Evolutionary conservation across 2,329 filamentous ascomycete species (phyloP).

Genomic region (Botrytis tulipae): DNA sequence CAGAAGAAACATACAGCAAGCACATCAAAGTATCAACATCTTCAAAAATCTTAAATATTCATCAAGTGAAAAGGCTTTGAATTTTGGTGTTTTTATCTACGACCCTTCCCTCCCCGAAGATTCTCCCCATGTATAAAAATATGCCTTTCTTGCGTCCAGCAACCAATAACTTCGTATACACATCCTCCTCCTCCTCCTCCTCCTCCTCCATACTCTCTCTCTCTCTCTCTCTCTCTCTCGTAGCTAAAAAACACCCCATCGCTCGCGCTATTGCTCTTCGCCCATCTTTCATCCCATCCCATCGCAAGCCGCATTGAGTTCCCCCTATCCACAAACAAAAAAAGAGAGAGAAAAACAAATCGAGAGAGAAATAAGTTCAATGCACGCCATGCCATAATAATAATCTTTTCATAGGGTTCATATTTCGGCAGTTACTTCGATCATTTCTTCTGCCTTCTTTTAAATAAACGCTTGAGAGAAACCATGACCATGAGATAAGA

Average conservation of each 20-base stretch:
- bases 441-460: conserved; percentile 22
- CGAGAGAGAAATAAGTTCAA: background rate
- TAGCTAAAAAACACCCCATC: background rate
- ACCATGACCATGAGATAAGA: too few species aligned
- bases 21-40: background rate
- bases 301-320: background rate
- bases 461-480: background rate
- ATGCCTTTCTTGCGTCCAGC: background rate
- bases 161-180: conserved; percentile 22
- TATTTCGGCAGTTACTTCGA: conserved; percentile 14
- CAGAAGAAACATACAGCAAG: background rate
- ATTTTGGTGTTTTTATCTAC: conserved; percentile 24
- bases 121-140: conserved; percentile 23
- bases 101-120: conserved; percentile 4
- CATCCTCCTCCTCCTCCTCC: conserved; percentile 19
- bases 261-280: background rate
- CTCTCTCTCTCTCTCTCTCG: background rate
- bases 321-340: background rate
- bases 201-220: background rate
- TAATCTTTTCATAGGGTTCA: conserved; percentile 7
- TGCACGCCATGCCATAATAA: background rate
- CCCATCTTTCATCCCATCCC: background rate
- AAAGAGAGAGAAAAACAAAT: background rate
- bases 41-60: background rate
- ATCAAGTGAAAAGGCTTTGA: background rate